Conservation (phyloP, 116 monocot genomes). For the Phalaenopsis hybrid region DNA sequence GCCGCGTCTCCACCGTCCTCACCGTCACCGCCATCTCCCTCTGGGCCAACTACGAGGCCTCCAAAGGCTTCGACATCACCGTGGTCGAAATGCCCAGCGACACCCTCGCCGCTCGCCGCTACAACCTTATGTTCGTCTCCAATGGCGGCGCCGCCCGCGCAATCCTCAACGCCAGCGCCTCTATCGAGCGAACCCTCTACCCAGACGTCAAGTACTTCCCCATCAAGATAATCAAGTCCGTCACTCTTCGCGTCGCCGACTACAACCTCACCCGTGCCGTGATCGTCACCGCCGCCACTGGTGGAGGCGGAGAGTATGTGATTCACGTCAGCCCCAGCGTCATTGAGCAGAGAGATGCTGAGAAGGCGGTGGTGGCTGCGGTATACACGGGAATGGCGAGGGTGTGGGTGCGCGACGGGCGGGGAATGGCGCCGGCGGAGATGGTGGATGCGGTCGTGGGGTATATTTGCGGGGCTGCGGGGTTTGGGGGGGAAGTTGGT, state of each 20-base stretch:
- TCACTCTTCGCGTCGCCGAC: not conserved
- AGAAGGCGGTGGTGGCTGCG: not conserved
- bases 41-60: slow-evolving; percentile 11
- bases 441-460: not conserved
- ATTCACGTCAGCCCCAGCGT: not conserved
- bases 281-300: not conserved
- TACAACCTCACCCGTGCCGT: not conserved
- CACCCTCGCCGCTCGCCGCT: not conserved
- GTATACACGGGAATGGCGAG: not conserved
- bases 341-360: not conserved
- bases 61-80: slow-evolving; percentile 6
- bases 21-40: not conserved
- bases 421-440: not conserved
- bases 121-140: slow-evolving; percentile 2
- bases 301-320: not conserved
- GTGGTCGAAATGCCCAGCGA: not conserved
- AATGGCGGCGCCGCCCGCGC: not conserved
- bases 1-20: not conserved
- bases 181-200: not conserved
- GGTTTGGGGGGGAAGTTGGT: not conserved
- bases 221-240: not conserved
- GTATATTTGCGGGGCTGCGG: not conserved
- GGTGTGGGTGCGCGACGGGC: not conserved
- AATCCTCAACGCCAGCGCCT: not conserved
- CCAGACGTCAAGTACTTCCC: not conserved